phyloP scores from a whole-genome alignment of 1,284 basidiomycete genomes.

The Singerocomus inundabilis region DNA sequence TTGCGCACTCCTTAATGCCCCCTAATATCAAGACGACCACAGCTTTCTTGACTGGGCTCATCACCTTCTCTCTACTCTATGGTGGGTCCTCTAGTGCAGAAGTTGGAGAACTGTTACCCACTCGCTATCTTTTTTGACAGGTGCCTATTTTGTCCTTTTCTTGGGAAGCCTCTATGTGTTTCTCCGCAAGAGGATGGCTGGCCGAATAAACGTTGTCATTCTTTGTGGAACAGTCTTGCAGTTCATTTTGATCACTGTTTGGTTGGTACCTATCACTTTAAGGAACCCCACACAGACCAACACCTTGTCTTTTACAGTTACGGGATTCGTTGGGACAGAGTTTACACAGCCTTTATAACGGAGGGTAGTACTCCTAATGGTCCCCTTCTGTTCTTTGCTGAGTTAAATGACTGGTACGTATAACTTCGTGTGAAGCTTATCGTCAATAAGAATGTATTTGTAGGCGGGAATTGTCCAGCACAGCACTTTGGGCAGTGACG shows the following conservation, averaged over 20 bases:
- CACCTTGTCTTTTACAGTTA: background rate
- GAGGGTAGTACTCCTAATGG: constrained; percentile 5
- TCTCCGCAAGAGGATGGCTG: background rate
- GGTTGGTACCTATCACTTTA: background rate
- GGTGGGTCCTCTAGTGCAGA: background rate
- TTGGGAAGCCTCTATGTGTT: constrained; percentile 8
- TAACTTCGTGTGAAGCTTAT: background rate
- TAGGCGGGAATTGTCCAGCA: constrained; percentile 9
- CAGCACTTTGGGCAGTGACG: constrained; percentile 10
- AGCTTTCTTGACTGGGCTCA: constrained; percentile 8
- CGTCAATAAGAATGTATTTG: background rate
- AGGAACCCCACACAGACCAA: background rate
- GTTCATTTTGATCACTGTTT: constrained; percentile 10
- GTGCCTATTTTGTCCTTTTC: constrained; percentile 9
- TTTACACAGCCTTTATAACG: constrained; percentile 11
- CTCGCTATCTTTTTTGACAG: background rate
- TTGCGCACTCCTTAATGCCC: background rate
- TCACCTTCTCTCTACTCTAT: constrained; percentile 12
- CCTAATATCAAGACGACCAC: constrained; percentile 8
- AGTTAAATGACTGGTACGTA: constrained; percentile 8
- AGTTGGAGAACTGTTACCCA: background rate
- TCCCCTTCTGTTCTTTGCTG: constrained; percentile 4
- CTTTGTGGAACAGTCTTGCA: constrained; percentile 7
- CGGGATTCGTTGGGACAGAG: constrained; percentile 8
- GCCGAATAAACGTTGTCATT: constrained; percentile 1